These are phyloP conservation scores for Paxillus rubicundulus DNA, from an alignment of 768 basidiomycete species.

Conservation along the genomic window DNA sequence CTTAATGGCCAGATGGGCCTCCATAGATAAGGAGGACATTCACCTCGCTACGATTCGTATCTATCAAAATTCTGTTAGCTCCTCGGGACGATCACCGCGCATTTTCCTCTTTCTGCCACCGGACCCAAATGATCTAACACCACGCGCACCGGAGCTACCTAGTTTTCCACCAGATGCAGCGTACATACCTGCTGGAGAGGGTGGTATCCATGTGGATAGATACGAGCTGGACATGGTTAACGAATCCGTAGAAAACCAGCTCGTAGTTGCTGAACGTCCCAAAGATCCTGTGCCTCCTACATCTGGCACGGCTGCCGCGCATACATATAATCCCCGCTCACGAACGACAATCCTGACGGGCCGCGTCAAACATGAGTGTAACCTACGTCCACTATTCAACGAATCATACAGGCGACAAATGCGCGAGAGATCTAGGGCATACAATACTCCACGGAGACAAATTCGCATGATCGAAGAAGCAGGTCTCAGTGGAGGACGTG, in stretches of 20 bases:
- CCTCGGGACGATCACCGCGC: constrained; percentile 49
- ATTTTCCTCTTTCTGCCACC: constrained; percentile 69
- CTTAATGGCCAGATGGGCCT: constrained; percentile 83
- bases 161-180: constrained; percentile 30
- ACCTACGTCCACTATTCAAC: constrained; percentile 64
- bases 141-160: constrained; percentile 22
- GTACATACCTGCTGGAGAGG: constrained; percentile 28
- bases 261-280: constrained; percentile 79
- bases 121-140: constrained; percentile 44
- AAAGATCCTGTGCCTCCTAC: constrained; percentile 53
- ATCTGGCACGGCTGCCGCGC: constrained; percentile 35
- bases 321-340: constrained; percentile 53
- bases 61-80: constrained; percentile 50
- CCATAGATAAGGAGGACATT: constrained; percentile 67
- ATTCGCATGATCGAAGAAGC: constrained; percentile 76
- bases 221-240: constrained; percentile 91
- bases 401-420: constrained; percentile 70
- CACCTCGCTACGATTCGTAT: constrained; percentile 86
- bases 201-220: constrained; percentile 47
- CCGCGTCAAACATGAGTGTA: constrained; percentile 78
- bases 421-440: constrained; percentile 60
- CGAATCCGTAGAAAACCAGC: constrained; percentile 79
- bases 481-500: constrained; percentile 63
- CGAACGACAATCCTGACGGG: constrained; percentile 79
- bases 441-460: constrained; percentile 64